A percentile compares a stretch with the other conserved stretches of the same genome.
These are phyloP conservation scores for Zopfia rhizophila DNA, from an alignment of 2,329 filamentous ascomycete species.

Conservation along the genomic window DNA sequence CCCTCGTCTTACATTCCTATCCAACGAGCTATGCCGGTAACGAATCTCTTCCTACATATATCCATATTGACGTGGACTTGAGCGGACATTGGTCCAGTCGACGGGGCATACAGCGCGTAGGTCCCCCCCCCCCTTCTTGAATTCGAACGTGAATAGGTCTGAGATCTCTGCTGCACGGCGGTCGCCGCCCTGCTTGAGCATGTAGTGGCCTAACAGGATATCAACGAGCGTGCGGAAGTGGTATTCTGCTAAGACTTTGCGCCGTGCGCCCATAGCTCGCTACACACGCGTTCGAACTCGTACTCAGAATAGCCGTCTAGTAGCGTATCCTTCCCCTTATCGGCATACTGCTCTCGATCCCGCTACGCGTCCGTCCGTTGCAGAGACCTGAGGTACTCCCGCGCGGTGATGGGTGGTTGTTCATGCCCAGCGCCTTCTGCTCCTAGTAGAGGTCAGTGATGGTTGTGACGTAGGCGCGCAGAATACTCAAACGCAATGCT, in stretches of 20 bases:
- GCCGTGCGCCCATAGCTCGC: conserved; percentile 14
- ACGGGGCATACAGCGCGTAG: conserved; percentile 11
- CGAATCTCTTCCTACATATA: no score
- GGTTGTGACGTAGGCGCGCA: conserved; percentile 7
- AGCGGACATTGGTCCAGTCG: no score
- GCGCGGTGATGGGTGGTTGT: conserved; percentile 6
- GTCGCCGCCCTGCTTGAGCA: conserved; percentile 4
- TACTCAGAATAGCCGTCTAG: conserved; percentile 16
- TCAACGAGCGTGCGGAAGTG: conserved; percentile 9
- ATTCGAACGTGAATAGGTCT: conserved; percentile 10
- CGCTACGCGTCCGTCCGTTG: conserved; percentile 9
- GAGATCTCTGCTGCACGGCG: conserved; percentile 6
- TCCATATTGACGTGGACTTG: no score
- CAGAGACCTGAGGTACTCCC: conserved; percentile 17
- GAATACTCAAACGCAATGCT: no score
- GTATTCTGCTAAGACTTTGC: no score
- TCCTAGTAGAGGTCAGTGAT: conserved; percentile 9
- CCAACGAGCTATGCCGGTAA: no score
- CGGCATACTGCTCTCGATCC: conserved; percentile 12
- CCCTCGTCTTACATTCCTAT: no score
- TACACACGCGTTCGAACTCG: conserved; percentile 12
- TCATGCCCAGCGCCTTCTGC: conserved; percentile 9
- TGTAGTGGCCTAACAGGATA: no score
- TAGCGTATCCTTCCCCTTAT: conserved; percentile 16
- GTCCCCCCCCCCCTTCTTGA: conserved; percentile 6